Base-by-base conservation (phyloP, 108 stramenopile genomes). In the Seminavis robusta region DNA sequence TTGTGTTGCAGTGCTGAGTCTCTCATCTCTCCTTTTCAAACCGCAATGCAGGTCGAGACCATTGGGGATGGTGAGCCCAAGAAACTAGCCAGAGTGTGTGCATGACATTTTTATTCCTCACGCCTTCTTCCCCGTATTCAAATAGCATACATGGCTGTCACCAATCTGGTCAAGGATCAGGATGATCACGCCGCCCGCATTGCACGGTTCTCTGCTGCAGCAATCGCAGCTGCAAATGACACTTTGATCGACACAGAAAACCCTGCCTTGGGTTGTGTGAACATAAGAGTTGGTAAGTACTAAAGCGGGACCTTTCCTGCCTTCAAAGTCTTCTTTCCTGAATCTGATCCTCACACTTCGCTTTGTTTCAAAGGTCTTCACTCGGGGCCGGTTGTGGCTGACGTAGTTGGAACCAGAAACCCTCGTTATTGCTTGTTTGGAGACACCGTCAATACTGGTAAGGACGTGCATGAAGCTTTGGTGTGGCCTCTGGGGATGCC, bases 41-140 rank as follows among this genome's bases (percentile, higher is more conserved):
- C 68, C 21, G 75, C 69, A 36, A 64, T 77, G 19, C n/a, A 71
- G 9, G 75, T 73, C n/a, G 81, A 83, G 41, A 79, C 77, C 0
- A 80, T 83, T 28, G 76, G 81, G 3, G 82, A 83, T 47, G 38
- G n/a, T n/a, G n/a, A n/a, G n/a, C n/a, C n/a, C n/a, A n/a, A n/a
- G n/a, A n/a, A n/a, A n/a, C n/a, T n/a, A n/a, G n/a, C n/a, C n/a
- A n/a, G n/a, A n/a, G n/a, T n/a, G n/a, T n/a, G n/a, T n/a, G n/a
- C n/a, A n/a, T n/a, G n/a, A n/a, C n/a, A n/a, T n/a, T n/a, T n/a
- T n/a, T n/a, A n/a, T n/a, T n/a, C n/a, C n/a, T n/a, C n/a, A n/a
- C n/a, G n/a, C n/a, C n/a, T n/a, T n/a, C n/a, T n/a, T n/a, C n/a
- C n/a, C n/a, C n/a, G n/a, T n/a, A n/a, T n/a, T n/a, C n/a, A n/a